Percentiles rank a stretch among this genome's conserved stretches.
phyloP scores from a whole-genome alignment of 2,329 filamentous ascomycete species.

The Aspergillus sergii region DNA sequence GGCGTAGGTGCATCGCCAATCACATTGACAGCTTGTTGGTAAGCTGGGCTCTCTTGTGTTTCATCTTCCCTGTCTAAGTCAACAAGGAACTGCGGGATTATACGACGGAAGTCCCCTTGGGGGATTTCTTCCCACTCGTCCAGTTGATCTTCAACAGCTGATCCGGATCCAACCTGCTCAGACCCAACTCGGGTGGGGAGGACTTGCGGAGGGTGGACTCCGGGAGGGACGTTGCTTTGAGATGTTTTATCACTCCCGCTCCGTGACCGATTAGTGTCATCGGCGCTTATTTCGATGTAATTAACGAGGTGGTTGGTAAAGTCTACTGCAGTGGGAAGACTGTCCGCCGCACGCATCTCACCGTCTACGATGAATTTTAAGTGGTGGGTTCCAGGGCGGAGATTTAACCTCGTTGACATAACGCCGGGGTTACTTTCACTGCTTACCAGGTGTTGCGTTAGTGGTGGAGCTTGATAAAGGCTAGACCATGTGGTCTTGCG shows the following conservation, averaged over 20 bases:
- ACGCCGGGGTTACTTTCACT: conserved; percentile 56
- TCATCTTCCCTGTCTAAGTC: conserved; percentile 86
- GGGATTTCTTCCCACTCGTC: conserved; percentile 57
- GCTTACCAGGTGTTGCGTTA: conserved; percentile 14
- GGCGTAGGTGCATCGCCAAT: conserved; percentile 80
- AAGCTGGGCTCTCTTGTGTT: conserved; percentile 72
- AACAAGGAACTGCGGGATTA: conserved; percentile 80
- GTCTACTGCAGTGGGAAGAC: conserved; percentile 91
- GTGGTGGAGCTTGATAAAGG: conserved; percentile 9
- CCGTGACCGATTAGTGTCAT: conserved; percentile 57
- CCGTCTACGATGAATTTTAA: conserved; percentile 94
- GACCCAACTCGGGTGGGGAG: conserved; percentile 38
- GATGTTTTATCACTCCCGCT: conserved; percentile 39
- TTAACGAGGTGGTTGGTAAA: conserved; percentile 98
- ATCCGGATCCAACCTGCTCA: conserved; percentile 35
- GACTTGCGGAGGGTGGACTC: conserved; percentile 49
- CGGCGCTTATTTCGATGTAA: conserved; percentile 89
- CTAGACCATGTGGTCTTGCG: not conserved
- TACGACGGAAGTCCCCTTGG: conserved; percentile 65
- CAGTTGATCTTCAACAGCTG: conserved; percentile 48
- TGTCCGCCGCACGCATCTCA: conserved; percentile 85
- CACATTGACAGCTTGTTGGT: conserved; percentile 72
- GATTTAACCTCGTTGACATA: conserved; percentile 76
- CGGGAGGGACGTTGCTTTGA: conserved; percentile 38
- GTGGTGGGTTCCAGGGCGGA: conserved; percentile 93